A percentile compares a stretch with the other conserved stretches of the same genome.
Evolutionary conservation across 2,329 filamentous ascomycete genomes (phyloP).

Genomic region (Ophiostoma perfectum): DNA sequence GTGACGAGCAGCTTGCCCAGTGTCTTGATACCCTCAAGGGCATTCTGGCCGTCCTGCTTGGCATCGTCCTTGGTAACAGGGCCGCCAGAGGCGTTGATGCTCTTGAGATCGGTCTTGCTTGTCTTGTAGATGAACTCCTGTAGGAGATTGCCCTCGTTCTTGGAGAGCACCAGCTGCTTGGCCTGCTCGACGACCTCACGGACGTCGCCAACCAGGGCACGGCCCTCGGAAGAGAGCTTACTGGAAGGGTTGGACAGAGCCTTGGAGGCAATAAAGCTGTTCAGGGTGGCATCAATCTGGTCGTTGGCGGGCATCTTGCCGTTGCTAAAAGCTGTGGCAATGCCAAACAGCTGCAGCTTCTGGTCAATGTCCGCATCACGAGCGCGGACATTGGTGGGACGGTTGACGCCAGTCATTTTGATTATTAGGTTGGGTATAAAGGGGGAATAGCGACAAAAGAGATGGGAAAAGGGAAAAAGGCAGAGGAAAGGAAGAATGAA

Average conservation of each 20-base stretch:
- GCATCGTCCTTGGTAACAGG: conserved; percentile 71
- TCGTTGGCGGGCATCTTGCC: conserved; percentile 94
- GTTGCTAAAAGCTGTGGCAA: conserved; percentile 74
- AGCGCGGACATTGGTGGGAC: conserved; percentile 63
- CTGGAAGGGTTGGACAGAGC: conserved; percentile 63
- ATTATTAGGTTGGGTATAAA: not conserved
- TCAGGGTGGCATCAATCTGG: conserved; percentile 91
- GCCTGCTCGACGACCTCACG: conserved; percentile 76
- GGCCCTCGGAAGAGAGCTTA: conserved; percentile 77
- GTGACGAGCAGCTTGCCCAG: conserved; percentile 85
- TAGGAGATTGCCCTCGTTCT: conserved; percentile 89
- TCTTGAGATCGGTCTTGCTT: conserved; percentile 63
- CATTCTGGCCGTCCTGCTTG: conserved; percentile 77
- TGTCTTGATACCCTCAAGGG: conserved; percentile 77
- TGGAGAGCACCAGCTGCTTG: conserved; percentile 78
- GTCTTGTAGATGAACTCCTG: conserved; percentile 98
- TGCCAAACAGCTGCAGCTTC: conserved; percentile 94
- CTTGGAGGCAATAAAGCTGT: conserved; percentile 73
- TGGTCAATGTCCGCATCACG: conserved; percentile 85
- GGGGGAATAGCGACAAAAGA: too few relatives aligned
- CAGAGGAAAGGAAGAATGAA: not conserved
- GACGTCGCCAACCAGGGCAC: conserved; percentile 69
- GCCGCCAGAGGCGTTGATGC: conserved; percentile 55
- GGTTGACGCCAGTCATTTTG: conserved; percentile 51
- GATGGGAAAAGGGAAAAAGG: not conserved